Evolutionary conservation across 129 eudicot genomes (phyloP).

Genomic region (Glebionis coronaria): DNA sequence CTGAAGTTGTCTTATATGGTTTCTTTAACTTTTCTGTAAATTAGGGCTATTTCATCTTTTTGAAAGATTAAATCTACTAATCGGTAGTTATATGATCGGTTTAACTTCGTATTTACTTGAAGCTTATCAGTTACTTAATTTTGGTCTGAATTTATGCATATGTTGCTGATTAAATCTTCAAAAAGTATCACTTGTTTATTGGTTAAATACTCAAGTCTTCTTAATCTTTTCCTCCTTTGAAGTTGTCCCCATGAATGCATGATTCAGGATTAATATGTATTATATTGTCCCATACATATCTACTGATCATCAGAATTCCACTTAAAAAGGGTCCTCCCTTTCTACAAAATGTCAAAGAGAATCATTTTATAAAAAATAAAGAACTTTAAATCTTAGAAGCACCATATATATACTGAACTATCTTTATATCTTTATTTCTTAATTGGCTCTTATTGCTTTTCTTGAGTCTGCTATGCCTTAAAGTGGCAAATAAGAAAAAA

Average conservation of each 20-base stretch:
- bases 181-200: not conserved
- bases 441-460: not conserved
- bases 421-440: conserved; percentile 9
- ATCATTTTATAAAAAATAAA: not conserved
- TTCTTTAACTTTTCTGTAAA: not conserved
- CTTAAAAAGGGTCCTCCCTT: conserved; percentile 21
- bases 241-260: conserved; percentile 2
- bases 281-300: not conserved
- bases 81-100: too few species aligned
- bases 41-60: not conserved
- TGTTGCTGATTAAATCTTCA: not conserved
- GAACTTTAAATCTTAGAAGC: conserved; percentile 13
- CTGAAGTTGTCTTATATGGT: not conserved
- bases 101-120: too few species aligned
- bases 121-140: not conserved
- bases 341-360: conserved; percentile 15
- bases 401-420: conserved; percentile 1
- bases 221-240: not conserved
- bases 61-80: not conserved
- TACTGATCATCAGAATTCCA: conserved; percentile 16
- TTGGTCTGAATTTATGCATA: not conserved
- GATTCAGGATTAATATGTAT: not conserved
- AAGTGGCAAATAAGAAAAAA: too few species aligned
- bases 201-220: not conserved
- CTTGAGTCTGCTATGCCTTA: too few species aligned